A percentile compares a stretch with the other conserved stretches of the same genome.
Conservation (phyloP, 108 stramenopile genomes). For the Phaeodactylum tricornutum region DNA sequence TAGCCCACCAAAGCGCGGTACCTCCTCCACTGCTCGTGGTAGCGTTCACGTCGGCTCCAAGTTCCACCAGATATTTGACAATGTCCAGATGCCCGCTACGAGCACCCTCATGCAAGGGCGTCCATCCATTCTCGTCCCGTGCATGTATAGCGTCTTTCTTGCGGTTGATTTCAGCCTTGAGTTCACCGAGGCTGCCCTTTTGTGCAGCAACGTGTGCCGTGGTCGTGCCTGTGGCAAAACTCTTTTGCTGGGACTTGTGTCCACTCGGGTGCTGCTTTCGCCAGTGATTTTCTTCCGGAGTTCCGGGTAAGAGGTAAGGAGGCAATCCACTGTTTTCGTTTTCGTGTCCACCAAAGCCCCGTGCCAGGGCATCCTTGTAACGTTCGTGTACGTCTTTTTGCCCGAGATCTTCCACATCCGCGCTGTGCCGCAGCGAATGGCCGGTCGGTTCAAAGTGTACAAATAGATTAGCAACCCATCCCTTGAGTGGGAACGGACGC, state of each 20-base stretch:
- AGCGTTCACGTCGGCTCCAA: conserved; percentile 68
- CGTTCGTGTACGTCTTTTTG: conserved; percentile 34
- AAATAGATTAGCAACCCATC: conserved; percentile 79
- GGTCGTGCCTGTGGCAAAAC: conserved; percentile 52
- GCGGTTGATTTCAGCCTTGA: conserved; percentile 30
- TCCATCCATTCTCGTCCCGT: conserved; percentile 82
- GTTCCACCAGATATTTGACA: conserved; percentile 49
- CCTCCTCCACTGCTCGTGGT: conserved; percentile 39
- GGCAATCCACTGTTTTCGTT: conserved; percentile 45
- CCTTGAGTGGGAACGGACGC: conserved; percentile 81
- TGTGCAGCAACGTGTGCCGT: conserved; percentile 59
- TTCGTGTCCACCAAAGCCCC: conserved; percentile 57
- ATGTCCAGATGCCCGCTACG: conserved; percentile 67
- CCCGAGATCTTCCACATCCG: conserved; percentile 24
- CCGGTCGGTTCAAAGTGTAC: conserved; percentile 75
- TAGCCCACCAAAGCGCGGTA: conserved; percentile 60
- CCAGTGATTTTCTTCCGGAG: conserved; percentile 63
- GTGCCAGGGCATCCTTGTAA: conserved; percentile 27
- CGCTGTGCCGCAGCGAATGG: conserved; percentile 66
- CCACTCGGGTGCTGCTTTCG: conserved; percentile 28
- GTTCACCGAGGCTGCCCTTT: conserved; percentile 36
- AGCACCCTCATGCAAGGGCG: conserved; percentile 70
- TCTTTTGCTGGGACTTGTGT: conserved; percentile 5
- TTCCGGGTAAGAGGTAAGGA: conserved; percentile 49
- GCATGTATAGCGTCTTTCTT: conserved; percentile 46